A percentile compares a stretch with the other conserved stretches of the same genome.
Evolutionary conservation across 192 early-diverging fungal genomes (phyloP).

Genomic region (Mortierella alpina): DNA sequence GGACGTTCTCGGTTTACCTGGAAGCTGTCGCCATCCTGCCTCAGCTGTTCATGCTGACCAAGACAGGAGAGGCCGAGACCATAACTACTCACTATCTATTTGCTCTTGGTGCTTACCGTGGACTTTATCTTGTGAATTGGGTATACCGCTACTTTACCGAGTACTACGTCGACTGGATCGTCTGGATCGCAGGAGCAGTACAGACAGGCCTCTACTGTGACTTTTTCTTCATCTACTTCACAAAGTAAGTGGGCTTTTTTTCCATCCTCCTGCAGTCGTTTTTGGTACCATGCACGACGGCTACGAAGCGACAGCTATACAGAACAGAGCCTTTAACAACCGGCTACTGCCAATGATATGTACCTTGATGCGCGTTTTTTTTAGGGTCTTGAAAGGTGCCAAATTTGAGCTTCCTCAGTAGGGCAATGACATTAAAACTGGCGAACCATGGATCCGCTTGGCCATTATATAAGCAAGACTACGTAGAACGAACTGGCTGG

Average conservation of each 20-base stretch:
- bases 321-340: too few relatives aligned
- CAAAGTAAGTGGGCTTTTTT: conserved; percentile 61
- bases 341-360: too few relatives aligned
- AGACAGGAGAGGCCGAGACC: conserved; percentile 98
- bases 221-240: conserved; percentile 97
- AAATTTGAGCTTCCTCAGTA: conserved; percentile 77
- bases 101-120: conserved; percentile 84
- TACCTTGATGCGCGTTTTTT: too few relatives aligned
- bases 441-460: too few relatives aligned
- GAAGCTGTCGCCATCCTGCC: conserved; percentile 98
- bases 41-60: conserved; percentile 96
- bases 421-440: too few relatives aligned
- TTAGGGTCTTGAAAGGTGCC: conserved; percentile 75
- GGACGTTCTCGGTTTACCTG: conserved; percentile 97
- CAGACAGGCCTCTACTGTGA: conserved; percentile 97
- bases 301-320: too few relatives aligned
- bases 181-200: conserved; percentile 89
- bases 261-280: too few relatives aligned
- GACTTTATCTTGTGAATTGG: conserved; percentile 82
- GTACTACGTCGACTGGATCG: conserved; percentile 82
- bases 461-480: too few relatives aligned
- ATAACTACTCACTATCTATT: conserved; percentile 99
- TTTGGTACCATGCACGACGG: too few relatives aligned
- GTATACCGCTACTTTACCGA: conserved; percentile 88
- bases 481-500: too few relatives aligned